Evolutionary conservation across 2,329 filamentous ascomycete genomes (phyloP).

Genomic region (Samsoniella hepiali): DNA sequence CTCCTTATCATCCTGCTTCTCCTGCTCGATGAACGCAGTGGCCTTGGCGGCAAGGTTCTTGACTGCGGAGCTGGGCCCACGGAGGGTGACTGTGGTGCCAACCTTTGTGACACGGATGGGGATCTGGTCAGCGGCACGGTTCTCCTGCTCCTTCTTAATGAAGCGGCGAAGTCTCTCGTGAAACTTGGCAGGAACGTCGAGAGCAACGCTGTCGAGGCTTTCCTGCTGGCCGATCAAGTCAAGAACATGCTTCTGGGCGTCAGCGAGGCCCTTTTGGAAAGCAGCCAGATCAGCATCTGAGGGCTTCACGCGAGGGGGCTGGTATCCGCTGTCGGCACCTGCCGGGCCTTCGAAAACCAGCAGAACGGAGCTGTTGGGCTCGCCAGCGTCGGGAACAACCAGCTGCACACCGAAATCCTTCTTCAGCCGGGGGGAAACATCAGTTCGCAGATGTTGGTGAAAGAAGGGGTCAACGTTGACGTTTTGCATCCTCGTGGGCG

Average conservation of each 20-base stretch:
- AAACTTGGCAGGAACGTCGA: slow-evolving; percentile 61
- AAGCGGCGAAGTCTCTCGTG: slow-evolving; percentile 62
- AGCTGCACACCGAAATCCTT: slow-evolving; percentile 69
- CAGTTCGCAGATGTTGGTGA: slow-evolving; percentile 66
- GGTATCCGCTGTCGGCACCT: slow-evolving; percentile 44
- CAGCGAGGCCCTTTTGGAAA: slow-evolving; percentile 54
- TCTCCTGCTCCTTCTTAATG: slow-evolving; percentile 63
- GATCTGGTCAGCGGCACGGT: slow-evolving; percentile 54
- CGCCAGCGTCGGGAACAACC: slow-evolving; percentile 63
- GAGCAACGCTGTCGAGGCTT: slow-evolving; percentile 44
- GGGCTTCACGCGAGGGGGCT: slow-evolving; percentile 53
- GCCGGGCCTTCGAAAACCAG: slow-evolving; percentile 72
- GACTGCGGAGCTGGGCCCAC: slow-evolving; percentile 72
- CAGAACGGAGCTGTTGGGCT: slow-evolving; percentile 60
- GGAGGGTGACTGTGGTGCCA: slow-evolving; percentile 65
- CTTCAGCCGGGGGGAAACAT: slow-evolving; percentile 61
- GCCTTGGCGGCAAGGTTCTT: slow-evolving; percentile 71
- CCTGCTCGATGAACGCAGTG: slow-evolving; percentile 75
- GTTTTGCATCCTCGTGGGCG: slow-evolving; percentile 66
- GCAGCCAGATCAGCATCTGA: slow-evolving; percentile 46
- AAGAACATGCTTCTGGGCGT: slow-evolving; percentile 55
- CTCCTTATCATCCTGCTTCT: slow-evolving; percentile 90
- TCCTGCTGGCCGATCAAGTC: slow-evolving; percentile 59
- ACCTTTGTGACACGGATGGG: slow-evolving; percentile 57
- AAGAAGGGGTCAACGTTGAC: slow-evolving; percentile 75